These are phyloP conservation scores for Rubia yunnanensis DNA, from an alignment of 257 asterid species.

Conservation along the genomic window DNA sequence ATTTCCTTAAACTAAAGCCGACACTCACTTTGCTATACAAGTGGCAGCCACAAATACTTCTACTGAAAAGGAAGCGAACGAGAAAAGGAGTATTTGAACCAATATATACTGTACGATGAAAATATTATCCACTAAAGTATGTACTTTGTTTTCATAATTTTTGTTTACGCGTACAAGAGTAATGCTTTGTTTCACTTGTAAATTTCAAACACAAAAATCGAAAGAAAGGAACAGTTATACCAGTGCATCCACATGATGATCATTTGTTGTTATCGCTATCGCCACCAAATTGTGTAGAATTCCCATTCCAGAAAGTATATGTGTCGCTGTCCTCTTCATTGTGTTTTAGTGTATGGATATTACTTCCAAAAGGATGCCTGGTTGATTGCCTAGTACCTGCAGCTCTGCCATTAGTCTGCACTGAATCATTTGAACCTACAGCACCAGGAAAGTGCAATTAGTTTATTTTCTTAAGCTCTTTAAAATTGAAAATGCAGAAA, in stretches of 20 bases:
- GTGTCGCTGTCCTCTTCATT: constrained; percentile 56
- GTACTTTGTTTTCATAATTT: too few relatives aligned
- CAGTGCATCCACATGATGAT: not conserved
- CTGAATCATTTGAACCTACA: constrained; percentile 50
- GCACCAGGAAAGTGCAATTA: constrained; percentile 1
- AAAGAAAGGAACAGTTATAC: not conserved
- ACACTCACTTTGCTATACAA: too few relatives aligned
- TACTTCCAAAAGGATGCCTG: constrained; percentile 50
- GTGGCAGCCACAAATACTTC: too few relatives aligned
- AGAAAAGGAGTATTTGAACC: too few relatives aligned
- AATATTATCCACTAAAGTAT: too few relatives aligned
- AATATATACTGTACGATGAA: too few relatives aligned
- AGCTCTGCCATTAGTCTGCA: constrained; percentile 30
- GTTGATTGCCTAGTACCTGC: constrained; percentile 27
- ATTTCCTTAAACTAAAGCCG: too few relatives aligned
- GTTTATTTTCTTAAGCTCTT: not conserved
- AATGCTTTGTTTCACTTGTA: too few relatives aligned
- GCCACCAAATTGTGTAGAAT: constrained; percentile 86
- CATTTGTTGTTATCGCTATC: constrained; percentile 33
- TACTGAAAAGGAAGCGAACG: too few relatives aligned
- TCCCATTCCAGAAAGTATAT: constrained; percentile 89
- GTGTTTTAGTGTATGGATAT: constrained; percentile 78
- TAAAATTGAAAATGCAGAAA: not conserved
- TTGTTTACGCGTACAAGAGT: too few relatives aligned
- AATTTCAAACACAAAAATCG: not conserved